Evolutionary conservation across 2,329 filamentous ascomycete genomes (phyloP).

Genomic region (Bipolaris zeicola): DNA sequence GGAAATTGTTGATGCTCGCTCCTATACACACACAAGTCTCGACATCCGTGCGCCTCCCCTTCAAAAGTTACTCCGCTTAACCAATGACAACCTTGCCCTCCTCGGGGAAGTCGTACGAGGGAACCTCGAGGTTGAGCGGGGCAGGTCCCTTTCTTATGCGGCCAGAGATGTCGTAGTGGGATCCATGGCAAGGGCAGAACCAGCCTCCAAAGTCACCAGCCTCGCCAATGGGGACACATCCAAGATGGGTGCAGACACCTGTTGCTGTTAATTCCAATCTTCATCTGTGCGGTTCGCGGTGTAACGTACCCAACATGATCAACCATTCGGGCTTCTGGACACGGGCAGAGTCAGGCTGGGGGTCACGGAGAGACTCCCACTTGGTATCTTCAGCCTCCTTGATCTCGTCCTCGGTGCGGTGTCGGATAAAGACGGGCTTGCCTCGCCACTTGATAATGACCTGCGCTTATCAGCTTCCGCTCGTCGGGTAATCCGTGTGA

Average conservation of each 20-base stretch:
- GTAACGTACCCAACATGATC: constrained; percentile 83
- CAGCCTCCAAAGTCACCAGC: constrained; percentile 97
- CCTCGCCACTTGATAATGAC: constrained; percentile 99
- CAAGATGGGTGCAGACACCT: constrained; percentile 99
- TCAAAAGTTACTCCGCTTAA: constrained; percentile 58
- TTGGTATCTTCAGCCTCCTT: constrained; percentile 90
- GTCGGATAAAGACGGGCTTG: constrained; percentile 99
- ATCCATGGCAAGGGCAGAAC: constrained; percentile 99
- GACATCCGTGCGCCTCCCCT: constrained; percentile 8
- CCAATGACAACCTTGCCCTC: constrained; percentile 90
- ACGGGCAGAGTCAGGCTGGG: constrained; percentile 87
- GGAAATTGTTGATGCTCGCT: constrained; percentile 41
- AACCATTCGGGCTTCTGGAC: constrained; percentile 99
- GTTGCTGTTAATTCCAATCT: constrained; percentile 33
- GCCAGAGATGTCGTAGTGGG: constrained; percentile 99
- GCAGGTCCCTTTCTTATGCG: constrained; percentile 97
- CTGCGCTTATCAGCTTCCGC: constrained; percentile 52
- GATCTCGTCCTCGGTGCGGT: constrained; percentile 93
- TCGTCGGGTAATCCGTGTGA: not conserved
- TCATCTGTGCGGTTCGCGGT: not conserved
- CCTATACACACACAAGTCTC: constrained; percentile 40
- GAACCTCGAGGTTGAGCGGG: constrained; percentile 96
- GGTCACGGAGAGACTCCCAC: constrained; percentile 83
- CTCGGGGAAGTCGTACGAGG: constrained; percentile 88
- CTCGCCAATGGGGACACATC: constrained; percentile 99